phyloP scores from a whole-genome alignment of 106 monocot species.

The Dendrobium chrysotoxum region DNA sequence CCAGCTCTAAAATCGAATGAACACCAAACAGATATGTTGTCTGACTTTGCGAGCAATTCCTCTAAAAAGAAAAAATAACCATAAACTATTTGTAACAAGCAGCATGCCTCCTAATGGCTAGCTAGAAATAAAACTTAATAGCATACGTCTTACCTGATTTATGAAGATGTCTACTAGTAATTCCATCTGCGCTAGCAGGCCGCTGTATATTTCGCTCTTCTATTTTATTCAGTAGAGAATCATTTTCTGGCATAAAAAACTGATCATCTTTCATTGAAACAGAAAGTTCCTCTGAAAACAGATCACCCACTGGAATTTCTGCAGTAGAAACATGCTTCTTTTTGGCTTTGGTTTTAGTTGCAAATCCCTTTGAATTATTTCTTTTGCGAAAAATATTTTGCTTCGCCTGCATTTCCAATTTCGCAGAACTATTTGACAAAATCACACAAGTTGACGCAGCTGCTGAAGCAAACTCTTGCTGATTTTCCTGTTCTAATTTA shows the following conservation, averaged over 20 bases:
- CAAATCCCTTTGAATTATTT: slow-evolving; percentile 6
- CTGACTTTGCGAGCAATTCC: neutral
- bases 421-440: slow-evolving; percentile 7
- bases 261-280: neutral
- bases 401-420: slow-evolving; percentile 1
- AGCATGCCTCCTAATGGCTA: neutral
- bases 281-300: neutral
- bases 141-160: neutral
- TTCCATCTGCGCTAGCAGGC: neutral
- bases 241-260: neutral
- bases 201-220: neutral
- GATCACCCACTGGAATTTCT: neutral
- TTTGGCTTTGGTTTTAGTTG: neutral
- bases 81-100: neutral
- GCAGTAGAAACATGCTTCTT: neutral
- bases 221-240: neutral
- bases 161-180: neutral
- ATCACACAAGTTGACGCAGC: neutral
- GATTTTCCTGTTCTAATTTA: neutral
- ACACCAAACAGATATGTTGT: neutral
- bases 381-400: slow-evolving; percentile 1
- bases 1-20: neutral
- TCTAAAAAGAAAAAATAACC: neutral
- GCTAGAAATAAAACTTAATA: neutral
- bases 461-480: neutral